phyloP scores from a whole-genome alignment of 169 alveolate genomes.

The Gregarina niphandrodes region DNA sequence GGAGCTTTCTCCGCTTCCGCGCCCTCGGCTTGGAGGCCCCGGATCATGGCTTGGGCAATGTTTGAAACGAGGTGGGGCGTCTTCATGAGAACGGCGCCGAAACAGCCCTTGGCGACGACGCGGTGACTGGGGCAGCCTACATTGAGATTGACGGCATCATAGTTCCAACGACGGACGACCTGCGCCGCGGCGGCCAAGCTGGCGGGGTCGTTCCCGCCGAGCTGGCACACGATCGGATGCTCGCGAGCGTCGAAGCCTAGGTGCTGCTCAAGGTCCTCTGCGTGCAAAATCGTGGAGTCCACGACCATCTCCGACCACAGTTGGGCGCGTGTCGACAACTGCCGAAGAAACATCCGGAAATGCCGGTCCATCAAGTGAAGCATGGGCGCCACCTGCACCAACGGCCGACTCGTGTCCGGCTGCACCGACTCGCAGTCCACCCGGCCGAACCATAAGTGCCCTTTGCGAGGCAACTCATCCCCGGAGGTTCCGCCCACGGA shows the following conservation, averaged over 20 bases:
- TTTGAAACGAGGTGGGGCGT: slow-evolving; percentile 62
- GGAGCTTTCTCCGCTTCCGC: slow-evolving; percentile 1
- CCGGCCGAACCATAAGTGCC: too few species aligned
- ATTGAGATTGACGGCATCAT: slow-evolving; percentile 70
- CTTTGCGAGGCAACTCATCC: too few species aligned
- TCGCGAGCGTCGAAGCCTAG: slow-evolving; percentile 34
- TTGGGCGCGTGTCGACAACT: slow-evolving; percentile 5
- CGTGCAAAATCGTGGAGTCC: slow-evolving; percentile 5
- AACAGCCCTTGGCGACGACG: slow-evolving; percentile 59
- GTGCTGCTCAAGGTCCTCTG: background rate
- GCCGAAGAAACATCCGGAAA: slow-evolving; percentile 12
- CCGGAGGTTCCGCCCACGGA: too few species aligned
- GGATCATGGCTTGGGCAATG: slow-evolving; percentile 23
- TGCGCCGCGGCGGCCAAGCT: slow-evolving; percentile 58
- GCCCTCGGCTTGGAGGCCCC: slow-evolving; percentile 5
- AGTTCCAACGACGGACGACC: slow-evolving; percentile 55
- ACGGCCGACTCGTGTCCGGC: too few species aligned
- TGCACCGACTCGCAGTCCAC: too few species aligned
- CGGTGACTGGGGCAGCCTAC: slow-evolving; percentile 72
- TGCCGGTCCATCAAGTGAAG: slow-evolving; percentile 1
- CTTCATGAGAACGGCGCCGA: slow-evolving; percentile 87
- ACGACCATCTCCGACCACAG: slow-evolving; percentile 15
- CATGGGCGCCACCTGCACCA: slow-evolving; percentile 19
- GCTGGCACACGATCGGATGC: slow-evolving; percentile 60
- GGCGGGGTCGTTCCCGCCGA: slow-evolving; percentile 72